phyloP scores from a whole-genome alignment of 2,329 filamentous ascomycete genomes.

The Monilinia aucupariae region DNA sequence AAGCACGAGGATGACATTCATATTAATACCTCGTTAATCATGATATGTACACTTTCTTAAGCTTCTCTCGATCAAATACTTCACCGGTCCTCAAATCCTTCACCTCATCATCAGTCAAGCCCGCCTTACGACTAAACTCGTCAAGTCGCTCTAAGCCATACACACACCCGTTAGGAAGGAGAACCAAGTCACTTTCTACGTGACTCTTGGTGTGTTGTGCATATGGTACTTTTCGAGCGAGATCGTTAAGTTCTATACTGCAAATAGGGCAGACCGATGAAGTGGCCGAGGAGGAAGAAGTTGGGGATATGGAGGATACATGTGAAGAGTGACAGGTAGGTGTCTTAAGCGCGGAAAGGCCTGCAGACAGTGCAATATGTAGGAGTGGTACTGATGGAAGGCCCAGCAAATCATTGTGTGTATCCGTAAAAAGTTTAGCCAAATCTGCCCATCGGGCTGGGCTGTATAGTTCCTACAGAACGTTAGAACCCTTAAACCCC shows the following conservation, averaged over 20 bases:
- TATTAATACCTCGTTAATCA: constrained; percentile 35
- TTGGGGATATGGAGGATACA: constrained; percentile 29
- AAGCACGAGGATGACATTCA: neutral
- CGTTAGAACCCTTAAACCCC: neutral
- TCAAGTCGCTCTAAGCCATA: constrained; percentile 72
- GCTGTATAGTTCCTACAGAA: constrained; percentile 62
- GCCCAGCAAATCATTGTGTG: constrained; percentile 79
- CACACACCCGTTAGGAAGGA: constrained; percentile 81
- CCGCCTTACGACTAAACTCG: constrained; percentile 74
- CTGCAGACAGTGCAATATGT: constrained; percentile 84
- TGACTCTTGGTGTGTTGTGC: constrained; percentile 93
- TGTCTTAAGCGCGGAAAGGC: constrained; percentile 91
- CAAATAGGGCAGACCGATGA: constrained; percentile 90
- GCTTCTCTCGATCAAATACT: constrained; percentile 52
- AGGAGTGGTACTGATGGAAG: constrained; percentile 79
- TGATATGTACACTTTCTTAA: constrained; percentile 90
- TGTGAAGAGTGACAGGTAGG: constrained; percentile 73
- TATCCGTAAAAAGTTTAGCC: constrained; percentile 73
- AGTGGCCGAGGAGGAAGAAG: constrained; percentile 33
- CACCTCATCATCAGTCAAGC: constrained; percentile 58
- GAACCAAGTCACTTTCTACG: constrained; percentile 78
- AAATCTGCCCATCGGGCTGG: constrained; percentile 68
- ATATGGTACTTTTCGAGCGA: constrained; percentile 84
- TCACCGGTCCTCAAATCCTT: constrained; percentile 76
- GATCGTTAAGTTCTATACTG: constrained; percentile 86